A percentile compares a stretch with the other conserved stretches of the same genome.
Conservation (phyloP, 805 yeast genomes). For the Metschnikowia baotianmanensis region DNA sequence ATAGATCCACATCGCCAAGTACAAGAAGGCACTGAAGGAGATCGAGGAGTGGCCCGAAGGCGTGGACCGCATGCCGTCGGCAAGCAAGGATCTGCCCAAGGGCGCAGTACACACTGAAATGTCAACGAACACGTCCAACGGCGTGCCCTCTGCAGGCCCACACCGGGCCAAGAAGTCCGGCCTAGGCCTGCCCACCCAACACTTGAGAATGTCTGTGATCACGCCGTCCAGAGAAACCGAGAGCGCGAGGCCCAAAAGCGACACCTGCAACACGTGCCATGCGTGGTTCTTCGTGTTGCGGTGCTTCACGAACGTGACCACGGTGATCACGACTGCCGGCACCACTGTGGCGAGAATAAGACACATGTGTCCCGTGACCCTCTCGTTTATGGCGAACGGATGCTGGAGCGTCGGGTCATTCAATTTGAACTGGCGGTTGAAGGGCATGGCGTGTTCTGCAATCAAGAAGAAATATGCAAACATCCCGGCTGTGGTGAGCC, state of each 20-base stretch:
- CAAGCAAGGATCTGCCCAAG: slow-evolving; percentile 25
- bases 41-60: slow-evolving; percentile 59
- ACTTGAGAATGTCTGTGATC: slow-evolving; percentile 36
- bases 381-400: slow-evolving; percentile 32
- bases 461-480: slow-evolving; percentile 27
- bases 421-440: slow-evolving; percentile 33
- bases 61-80: slow-evolving; percentile 55
- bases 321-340: slow-evolving; percentile 23
- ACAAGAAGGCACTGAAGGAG: slow-evolving; percentile 50
- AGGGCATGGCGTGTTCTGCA: slow-evolving; percentile 35
- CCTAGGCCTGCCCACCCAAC: slow-evolving; percentile 28
- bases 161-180: slow-evolving; percentile 21
- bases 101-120: slow-evolving; percentile 27
- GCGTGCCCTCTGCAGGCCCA: slow-evolving; percentile 13
- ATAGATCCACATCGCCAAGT: slow-evolving; percentile 45
- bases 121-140: slow-evolving; percentile 18
- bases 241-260: slow-evolving; percentile 29
- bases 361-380: slow-evolving; percentile 30
- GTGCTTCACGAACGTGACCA: slow-evolving; percentile 14
- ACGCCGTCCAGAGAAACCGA: slow-evolving; percentile 32
- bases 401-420: slow-evolving; percentile 33
- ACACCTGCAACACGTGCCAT: slow-evolving; percentile 28
- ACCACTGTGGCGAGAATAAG: slow-evolving; percentile 27
- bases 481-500: slow-evolving; percentile 27
- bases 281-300: slow-evolving; percentile 11